Conservation (phyloP, 164 flowering plant genomes). For the Vitis rotundifolia region DNA sequence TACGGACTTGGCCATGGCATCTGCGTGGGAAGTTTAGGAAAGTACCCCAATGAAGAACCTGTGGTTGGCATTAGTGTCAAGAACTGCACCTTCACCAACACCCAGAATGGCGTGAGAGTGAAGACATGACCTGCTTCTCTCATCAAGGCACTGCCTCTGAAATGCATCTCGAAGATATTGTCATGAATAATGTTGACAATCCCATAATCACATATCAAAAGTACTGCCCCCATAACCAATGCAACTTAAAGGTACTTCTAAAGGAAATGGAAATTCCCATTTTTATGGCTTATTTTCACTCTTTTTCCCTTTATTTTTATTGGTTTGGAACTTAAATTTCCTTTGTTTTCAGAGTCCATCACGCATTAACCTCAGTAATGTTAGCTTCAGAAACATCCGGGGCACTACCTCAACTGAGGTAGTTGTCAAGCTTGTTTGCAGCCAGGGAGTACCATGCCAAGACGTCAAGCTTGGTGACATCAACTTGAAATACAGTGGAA, state of each 20-base stretch:
- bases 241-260: constrained; percentile 9
- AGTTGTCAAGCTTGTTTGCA: constrained; percentile 38
- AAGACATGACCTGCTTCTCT: constrained; percentile 18
- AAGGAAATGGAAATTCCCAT: too few relatives aligned
- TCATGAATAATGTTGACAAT: constrained; percentile 20
- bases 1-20: constrained; percentile 32
- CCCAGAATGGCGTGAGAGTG: constrained; percentile 25
- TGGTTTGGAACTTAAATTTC: too few relatives aligned
- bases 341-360: neutral
- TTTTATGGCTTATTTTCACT: neutral
- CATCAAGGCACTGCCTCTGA: neutral
- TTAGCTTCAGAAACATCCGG: constrained; percentile 26
- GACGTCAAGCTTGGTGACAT: constrained; percentile 27
- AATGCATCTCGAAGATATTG: constrained; percentile 14
- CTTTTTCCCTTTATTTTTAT: neutral
- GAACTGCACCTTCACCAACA: constrained; percentile 11
- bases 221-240: constrained; percentile 23
- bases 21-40: constrained; percentile 28
- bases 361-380: constrained; percentile 25
- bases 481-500: constrained; percentile 16
- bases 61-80: constrained; percentile 12
- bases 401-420: constrained; percentile 24
- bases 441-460: constrained; percentile 30
- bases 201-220: constrained; percentile 32
- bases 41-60: constrained; percentile 8